Evolutionary conservation across 176 grass and related monocot genomes (phyloP).

Genomic region (Aegilops bicornis): DNA sequence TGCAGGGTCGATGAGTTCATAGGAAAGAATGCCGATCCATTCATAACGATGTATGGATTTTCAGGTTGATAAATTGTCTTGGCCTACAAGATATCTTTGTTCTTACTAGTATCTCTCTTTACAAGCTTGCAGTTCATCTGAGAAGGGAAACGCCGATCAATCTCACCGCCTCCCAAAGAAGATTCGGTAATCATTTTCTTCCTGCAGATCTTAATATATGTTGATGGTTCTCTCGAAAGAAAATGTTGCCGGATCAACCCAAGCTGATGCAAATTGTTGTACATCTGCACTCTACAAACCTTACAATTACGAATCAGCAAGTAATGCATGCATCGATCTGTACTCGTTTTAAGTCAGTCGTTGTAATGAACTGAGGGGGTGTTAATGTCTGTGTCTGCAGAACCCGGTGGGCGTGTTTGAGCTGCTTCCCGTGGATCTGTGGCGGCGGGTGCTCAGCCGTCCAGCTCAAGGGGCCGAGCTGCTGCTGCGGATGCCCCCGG

Average conservation of each 20-base stretch:
- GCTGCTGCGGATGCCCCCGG: conserved; percentile 25
- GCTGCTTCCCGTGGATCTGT: conserved; percentile 52
- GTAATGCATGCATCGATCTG: neutral
- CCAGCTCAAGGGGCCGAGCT: conserved; percentile 29
- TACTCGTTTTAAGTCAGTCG: neutral
- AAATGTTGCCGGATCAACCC: neutral
- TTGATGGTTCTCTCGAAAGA: neutral
- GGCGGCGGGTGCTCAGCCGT: conserved; percentile 21
- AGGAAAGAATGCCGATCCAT: conserved; percentile 46
- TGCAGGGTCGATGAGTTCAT: conserved; percentile 62
- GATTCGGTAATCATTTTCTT: conserved; percentile 28
- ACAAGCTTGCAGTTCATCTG: conserved; percentile 33
- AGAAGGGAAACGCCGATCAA: conserved; percentile 22
- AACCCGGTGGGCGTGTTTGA: conserved; percentile 27
- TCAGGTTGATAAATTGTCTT: conserved; percentile 45
- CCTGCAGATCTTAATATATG: neutral
- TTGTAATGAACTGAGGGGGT: neutral
- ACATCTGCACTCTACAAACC: neutral
- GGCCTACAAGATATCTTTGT: conserved; percentile 6
- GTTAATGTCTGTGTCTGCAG: neutral
- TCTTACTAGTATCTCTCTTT: conserved; percentile 37
- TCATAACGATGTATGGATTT: conserved; percentile 60
- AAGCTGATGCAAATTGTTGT: neutral
- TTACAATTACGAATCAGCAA: neutral
- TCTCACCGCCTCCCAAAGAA: conserved; percentile 35